Percentiles rank a stretch among this genome's conserved stretches.
These are phyloP conservation scores for Dendrothele bispora DNA, from an alignment of 768 basidiomycete species.

Conservation along the genomic window DNA sequence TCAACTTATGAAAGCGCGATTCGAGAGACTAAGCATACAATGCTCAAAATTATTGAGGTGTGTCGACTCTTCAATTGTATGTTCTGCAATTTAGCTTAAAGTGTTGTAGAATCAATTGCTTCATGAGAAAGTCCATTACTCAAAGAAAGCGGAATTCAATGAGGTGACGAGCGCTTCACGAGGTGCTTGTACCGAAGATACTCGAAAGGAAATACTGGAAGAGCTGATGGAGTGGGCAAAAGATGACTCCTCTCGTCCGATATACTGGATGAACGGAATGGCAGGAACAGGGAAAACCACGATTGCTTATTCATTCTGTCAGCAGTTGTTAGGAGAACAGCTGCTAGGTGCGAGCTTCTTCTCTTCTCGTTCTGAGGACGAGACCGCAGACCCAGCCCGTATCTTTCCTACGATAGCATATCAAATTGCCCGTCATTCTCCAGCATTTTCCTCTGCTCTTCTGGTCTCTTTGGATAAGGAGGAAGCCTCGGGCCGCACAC, in stretches of 20 bases:
- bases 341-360: constrained; percentile 40
- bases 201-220: no score
- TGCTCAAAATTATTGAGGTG: no score
- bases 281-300: constrained; percentile 25
- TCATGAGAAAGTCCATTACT: no score
- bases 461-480: neutral
- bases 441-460: neutral
- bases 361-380: constrained; percentile 8
- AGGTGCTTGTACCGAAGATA: no score
- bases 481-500: neutral
- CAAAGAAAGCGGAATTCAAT: no score
- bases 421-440: neutral
- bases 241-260: constrained; percentile 18
- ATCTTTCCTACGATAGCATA: no score
- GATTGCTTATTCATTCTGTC: constrained; percentile 18
- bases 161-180: no score
- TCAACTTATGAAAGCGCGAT: no score
- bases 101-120: no score
- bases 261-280: constrained; percentile 22
- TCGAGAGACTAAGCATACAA: no score
- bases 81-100: no score
- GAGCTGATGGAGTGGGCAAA: neutral
- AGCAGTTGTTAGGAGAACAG: constrained; percentile 36
- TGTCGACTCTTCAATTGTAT: no score
- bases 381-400: neutral